A percentile compares a stretch with the other conserved stretches of the same genome.
Conservation (phyloP, 1,284 basidiomycete genomes). For the Leccinum ponderosum region DNA sequence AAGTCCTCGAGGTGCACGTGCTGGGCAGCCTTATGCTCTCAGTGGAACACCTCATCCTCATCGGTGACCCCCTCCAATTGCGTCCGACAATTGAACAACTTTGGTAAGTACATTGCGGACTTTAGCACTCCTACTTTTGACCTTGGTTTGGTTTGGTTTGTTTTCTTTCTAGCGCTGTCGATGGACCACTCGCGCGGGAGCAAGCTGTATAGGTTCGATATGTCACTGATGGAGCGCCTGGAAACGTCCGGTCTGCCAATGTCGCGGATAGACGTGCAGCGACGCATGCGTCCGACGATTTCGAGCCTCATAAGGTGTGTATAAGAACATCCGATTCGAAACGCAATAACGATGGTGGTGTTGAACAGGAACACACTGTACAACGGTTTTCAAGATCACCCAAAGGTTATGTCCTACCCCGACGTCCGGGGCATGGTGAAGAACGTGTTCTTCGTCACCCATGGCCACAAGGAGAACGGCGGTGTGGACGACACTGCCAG, state of each 20-base stretch:
- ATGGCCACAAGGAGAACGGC: slow-evolving; percentile 53
- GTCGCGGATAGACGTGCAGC: slow-evolving; percentile 59
- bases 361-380: slow-evolving; percentile 61
- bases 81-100: slow-evolving; percentile 65
- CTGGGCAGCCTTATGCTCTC: slow-evolving; percentile 61
- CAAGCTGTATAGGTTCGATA: slow-evolving; percentile 56
- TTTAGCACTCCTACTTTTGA: not conserved
- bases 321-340: slow-evolving; percentile 14
- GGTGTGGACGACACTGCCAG: slow-evolving; percentile 56
- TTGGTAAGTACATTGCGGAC: slow-evolving; percentile 41
- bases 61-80: slow-evolving; percentile 72
- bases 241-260: slow-evolving; percentile 50
- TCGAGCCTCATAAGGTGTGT: slow-evolving; percentile 50
- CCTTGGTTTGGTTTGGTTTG: slow-evolving; percentile 8
- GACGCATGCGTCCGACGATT: slow-evolving; percentile 60
- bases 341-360: not conserved
- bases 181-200: slow-evolving; percentile 51
- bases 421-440: slow-evolving; percentile 57
- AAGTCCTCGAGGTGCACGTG: slow-evolving; percentile 75
- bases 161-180: slow-evolving; percentile 44
- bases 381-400: slow-evolving; percentile 56
- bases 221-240: slow-evolving; percentile 64
- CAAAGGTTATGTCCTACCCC: slow-evolving; percentile 48
- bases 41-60: slow-evolving; percentile 63
- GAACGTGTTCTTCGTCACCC: slow-evolving; percentile 61